Base-by-base conservation (phyloP, 176 grass and related monocot genomes). In the Musa acuminata region DNA sequence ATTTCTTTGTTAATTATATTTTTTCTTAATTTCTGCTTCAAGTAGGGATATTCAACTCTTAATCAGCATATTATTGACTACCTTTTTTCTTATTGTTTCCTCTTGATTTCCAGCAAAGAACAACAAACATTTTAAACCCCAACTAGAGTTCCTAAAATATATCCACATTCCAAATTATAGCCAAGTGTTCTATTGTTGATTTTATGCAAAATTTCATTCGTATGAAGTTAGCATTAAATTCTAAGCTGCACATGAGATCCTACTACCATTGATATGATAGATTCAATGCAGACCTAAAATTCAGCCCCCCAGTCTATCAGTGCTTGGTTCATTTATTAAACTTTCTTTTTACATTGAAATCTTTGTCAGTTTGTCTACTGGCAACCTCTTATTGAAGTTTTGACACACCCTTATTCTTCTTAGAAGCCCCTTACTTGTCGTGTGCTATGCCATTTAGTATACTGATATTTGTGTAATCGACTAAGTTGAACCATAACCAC, bases 401-500 rank as follows among this genome's bases (percentile, higher is more conserved):
- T 19, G n/a, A 60, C 17, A n/a, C 21, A 60, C 1, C 14, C 16
- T 8, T 17, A 60, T 21, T 14, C 57, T 60, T 19, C 57, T 19
- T 20, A 60, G 57, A 60, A 60, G 57, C 6, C 17, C 57, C 57
- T n/a, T 27, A 27, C 26, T 27, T 60, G 17, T n/a, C n/a, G n/a
- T 43, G 35, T 43, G 35, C 57, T 21, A 60, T 60, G 16, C 57
- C 3, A 60, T 60, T 16, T n/a, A 19, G 57, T 60, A 19, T 8
- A 60, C 0, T 60, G 57, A 60, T n/a, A 21, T n/a, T 60, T 60
- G 20, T 54, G 29, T 22, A 75, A 77, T 24, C 53, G 17, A 26
- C 78, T 52, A 50, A n/a, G 3, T 77, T 76, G 9, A 20, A 71
- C 24, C 62, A 51, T 11, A 72, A 78, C 72, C 52, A 74, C 80